A percentile compares a stretch with the other conserved stretches of the same genome.
Conservation (phyloP, 2,329 filamentous ascomycete genomes). For the Colletotrichum theobromicola region DNA sequence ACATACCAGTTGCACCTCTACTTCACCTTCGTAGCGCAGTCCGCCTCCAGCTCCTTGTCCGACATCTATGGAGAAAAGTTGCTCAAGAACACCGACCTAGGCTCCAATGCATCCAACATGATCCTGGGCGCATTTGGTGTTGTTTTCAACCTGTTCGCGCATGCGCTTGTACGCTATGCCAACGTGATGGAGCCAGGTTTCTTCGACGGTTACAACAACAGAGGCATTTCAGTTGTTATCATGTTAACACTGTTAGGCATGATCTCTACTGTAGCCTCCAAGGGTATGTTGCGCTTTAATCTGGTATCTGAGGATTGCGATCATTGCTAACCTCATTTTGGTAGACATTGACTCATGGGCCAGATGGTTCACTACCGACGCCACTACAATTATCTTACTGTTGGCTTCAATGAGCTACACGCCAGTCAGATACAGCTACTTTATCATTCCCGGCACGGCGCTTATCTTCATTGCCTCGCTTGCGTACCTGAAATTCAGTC, state of each 20-base stretch:
- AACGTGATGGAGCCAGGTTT: slow-evolving; percentile 30
- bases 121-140: slow-evolving; percentile 32
- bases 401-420: slow-evolving; percentile 30
- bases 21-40: slow-evolving; percentile 31
- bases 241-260: slow-evolving; percentile 33
- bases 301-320: rapidly evolving
- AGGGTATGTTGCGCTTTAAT: slow-evolving; percentile 17
- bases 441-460: slow-evolving; percentile 30
- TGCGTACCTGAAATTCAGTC: slow-evolving; percentile 30
- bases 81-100: slow-evolving; percentile 30
- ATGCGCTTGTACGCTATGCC: slow-evolving; percentile 25
- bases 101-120: slow-evolving; percentile 34
- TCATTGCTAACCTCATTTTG: not conserved
- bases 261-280: slow-evolving; percentile 33
- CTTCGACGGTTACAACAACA: slow-evolving; percentile 24
- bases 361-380: slow-evolving; percentile 34
- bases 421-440: slow-evolving; percentile 24
- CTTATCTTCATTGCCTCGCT: slow-evolving; percentile 32
- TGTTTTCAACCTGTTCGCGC: slow-evolving; percentile 31
- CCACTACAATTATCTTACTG: slow-evolving; percentile 31
- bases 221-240: slow-evolving; percentile 31
- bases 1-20: slow-evolving; percentile 32
- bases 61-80: slow-evolving; percentile 37
- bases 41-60: slow-evolving; percentile 31
- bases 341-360: slow-evolving; percentile 34